Conservation (phyloP, 176 grass and related monocot species). For the Aegilops bicornis region DNA sequence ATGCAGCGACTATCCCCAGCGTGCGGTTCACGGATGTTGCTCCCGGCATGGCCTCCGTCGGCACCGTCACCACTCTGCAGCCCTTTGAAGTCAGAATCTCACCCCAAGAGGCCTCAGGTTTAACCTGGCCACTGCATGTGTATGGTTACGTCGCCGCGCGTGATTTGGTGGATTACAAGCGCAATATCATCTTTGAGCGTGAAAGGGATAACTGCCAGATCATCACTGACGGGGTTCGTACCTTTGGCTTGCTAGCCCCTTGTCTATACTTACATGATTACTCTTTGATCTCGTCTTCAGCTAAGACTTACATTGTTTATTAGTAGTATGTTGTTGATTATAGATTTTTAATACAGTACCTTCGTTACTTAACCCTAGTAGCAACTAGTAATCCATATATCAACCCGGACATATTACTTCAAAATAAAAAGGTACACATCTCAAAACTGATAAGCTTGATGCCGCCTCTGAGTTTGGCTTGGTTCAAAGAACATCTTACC, state of each 20-base stretch:
- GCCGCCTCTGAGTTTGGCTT: neutral
- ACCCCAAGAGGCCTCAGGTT: neutral
- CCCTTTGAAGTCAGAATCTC: neutral
- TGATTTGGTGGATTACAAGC: neutral
- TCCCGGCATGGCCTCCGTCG: neutral
- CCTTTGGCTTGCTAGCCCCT: neutral
- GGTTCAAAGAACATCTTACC: neutral
- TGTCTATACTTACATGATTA: neutral
- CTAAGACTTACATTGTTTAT: neutral
- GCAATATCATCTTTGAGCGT: constrained; percentile 2
- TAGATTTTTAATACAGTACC: neutral
- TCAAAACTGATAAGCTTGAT: too few relatives aligned
- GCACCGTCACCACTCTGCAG: neutral
- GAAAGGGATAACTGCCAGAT: neutral
- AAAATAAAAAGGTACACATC: neutral
- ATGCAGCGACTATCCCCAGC: neutral
- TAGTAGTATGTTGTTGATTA: neutral
- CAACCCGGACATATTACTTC: neutral
- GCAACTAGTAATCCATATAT: too few relatives aligned
- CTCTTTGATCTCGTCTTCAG: neutral
- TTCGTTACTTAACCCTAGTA: neutral
- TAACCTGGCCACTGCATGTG: neutral
- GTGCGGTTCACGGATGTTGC: neutral
- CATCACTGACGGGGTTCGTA: neutral
- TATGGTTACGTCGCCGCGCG: neutral